Evolutionary conservation across 371 early-diverging fungal species (phyloP).

Genomic region (Mortierella sp.): DNA sequence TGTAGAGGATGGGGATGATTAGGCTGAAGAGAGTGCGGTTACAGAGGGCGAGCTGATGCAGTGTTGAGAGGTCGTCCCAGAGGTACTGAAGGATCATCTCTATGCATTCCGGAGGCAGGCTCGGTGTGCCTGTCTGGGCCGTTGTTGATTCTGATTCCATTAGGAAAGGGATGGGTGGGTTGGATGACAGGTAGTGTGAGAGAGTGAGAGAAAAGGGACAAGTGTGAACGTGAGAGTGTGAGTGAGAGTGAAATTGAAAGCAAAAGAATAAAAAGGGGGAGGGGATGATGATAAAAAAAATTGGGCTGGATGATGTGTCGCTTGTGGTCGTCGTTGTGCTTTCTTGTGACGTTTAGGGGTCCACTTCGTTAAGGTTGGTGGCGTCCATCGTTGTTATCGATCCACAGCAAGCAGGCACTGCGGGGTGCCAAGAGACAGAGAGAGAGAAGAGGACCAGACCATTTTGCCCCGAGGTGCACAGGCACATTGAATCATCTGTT

Average conservation of each 20-base stretch:
- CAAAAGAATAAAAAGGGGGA: background rate
- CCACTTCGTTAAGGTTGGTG: background rate
- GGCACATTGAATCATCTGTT: no score
- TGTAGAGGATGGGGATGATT: conserved; percentile 33
- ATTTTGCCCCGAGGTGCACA: no score
- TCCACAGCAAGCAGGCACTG: background rate
- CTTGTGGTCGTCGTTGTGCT: background rate
- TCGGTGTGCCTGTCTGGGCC: background rate
- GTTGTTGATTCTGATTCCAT: background rate
- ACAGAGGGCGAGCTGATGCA: conserved; percentile 29
- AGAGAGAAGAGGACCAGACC: no score
- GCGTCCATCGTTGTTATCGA: background rate
- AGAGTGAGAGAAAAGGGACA: background rate
- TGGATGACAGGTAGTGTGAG: background rate
- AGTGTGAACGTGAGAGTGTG: background rate
- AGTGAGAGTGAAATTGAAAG: background rate
- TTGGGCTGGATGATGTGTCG: background rate
- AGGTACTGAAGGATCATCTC: conserved; percentile 24
- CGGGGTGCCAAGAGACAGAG: no score
- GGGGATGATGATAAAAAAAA: background rate
- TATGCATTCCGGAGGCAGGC: conserved; percentile 46
- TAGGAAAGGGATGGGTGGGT: background rate
- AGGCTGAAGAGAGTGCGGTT: conserved; percentile 26
- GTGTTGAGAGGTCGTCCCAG: conserved; percentile 23
- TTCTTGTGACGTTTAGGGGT: background rate